Conservation (phyloP, 2,329 filamentous ascomycete genomes). For the Aspergillus fumigatus region DNA sequence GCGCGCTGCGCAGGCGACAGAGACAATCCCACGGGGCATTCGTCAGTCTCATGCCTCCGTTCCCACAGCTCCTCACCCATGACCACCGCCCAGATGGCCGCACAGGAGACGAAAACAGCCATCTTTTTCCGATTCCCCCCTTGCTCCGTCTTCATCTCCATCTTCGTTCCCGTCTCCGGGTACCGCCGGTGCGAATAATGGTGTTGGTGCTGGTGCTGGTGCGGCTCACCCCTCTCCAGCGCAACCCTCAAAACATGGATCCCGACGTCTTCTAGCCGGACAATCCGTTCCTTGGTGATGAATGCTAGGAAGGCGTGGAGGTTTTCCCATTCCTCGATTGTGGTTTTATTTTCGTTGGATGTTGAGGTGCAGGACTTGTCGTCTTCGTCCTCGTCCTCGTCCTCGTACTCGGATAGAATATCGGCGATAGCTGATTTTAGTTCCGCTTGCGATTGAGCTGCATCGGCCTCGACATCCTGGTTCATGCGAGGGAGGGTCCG, state of each 20-base stretch:
- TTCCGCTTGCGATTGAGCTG: background rate
- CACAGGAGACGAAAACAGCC: constrained; percentile 5
- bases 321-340: background rate
- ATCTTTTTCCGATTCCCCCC: background rate
- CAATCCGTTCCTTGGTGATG: constrained; percentile 2
- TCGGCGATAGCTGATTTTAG: background rate
- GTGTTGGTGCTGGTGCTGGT: too few relatives aligned
- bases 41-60: constrained; percentile 1
- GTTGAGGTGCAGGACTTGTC: too few relatives aligned
- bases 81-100: constrained; percentile 15
- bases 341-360: too few relatives aligned
- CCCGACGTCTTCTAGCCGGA: constrained; percentile 3
- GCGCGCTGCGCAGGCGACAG: background rate
- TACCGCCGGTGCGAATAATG: background rate
- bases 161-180: too few relatives aligned
- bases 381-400: background rate
- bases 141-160: too few relatives aligned
- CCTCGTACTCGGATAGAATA: background rate
- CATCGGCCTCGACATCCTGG: background rate
- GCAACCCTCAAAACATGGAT: constrained; percentile 2
- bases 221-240: constrained; percentile 2
- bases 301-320: constrained; percentile 8
- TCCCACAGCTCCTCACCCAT: constrained; percentile 20
- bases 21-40: constrained; percentile 2
- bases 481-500: background rate